These are phyloP conservation scores for Citrus reticulata DNA, from an alignment of 345 rosid genomes.

Conservation along the genomic window DNA sequence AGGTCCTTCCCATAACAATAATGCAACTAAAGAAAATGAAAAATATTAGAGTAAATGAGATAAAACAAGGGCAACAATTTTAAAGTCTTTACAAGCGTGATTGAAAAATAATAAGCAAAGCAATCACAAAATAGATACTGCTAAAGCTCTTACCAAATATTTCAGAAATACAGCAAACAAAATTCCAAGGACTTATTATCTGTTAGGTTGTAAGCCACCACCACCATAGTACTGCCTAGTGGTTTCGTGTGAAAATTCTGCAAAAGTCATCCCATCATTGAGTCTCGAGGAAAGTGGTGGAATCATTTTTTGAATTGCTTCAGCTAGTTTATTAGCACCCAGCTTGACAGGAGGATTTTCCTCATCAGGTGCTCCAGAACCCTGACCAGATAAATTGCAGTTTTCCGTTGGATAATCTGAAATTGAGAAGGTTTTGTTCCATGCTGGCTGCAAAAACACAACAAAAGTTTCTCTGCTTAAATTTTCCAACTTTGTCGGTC, in stretches of 20 bases:
- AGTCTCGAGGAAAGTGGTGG: constrained; percentile 70
- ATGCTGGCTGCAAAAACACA: constrained; percentile 75
- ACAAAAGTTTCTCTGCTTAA: constrained; percentile 82
- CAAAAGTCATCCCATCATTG: constrained; percentile 89
- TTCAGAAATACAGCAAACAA: background rate
- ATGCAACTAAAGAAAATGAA: background rate
- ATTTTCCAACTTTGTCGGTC: constrained; percentile 46
- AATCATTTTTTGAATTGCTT: constrained; percentile 42
- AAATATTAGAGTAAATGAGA: background rate
- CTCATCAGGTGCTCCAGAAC: constrained; percentile 16
- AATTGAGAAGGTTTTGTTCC: constrained; percentile 67
- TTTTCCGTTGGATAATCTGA: constrained; percentile 36
- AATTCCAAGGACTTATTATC: constrained; percentile 17
- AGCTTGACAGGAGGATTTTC: constrained; percentile 19
- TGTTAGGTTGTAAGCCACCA: constrained; percentile 74
- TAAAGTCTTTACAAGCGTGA: background rate
- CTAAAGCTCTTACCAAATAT: background rate
- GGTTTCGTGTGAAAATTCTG: constrained; percentile 78
- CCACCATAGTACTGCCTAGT: constrained; percentile 86
- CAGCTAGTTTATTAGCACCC: constrained; percentile 18
- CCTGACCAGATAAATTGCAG: constrained; percentile 8
- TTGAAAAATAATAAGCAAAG: background rate
- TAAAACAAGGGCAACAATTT: background rate
- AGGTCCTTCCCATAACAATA: background rate
- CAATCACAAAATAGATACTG: background rate